These are phyloP conservation scores for Chaetoscypha palmicola DNA, from an alignment of 2,329 filamentous ascomycete species.

Conservation along the genomic window DNA sequence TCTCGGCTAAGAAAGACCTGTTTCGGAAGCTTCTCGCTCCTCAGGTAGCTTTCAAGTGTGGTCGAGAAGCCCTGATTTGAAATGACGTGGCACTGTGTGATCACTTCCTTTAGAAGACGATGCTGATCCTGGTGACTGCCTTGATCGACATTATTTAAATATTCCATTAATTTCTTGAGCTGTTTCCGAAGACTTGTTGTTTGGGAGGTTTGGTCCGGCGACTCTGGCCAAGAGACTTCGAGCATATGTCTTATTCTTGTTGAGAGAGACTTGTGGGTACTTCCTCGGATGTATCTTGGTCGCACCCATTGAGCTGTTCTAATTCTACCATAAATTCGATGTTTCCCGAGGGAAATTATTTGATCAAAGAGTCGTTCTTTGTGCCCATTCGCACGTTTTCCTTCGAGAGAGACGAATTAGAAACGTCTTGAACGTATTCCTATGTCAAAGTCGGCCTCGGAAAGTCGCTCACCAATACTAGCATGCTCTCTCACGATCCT, in stretches of 20 bases:
- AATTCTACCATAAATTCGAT: slow-evolving; percentile 6
- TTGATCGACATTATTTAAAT: neutral
- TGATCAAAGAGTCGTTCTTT: slow-evolving; percentile 3
- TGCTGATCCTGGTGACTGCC: neutral
- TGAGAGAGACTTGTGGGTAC: neutral
- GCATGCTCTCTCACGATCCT: slow-evolving; percentile 7
- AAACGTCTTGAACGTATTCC: neutral
- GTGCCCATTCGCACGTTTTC: neutral
- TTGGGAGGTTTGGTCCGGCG: neutral
- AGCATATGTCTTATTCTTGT: too few species aligned
- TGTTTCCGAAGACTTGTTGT: neutral
- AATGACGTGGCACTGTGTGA: slow-evolving; percentile 3
- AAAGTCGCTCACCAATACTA: slow-evolving; percentile 1
- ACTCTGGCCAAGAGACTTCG: neutral
- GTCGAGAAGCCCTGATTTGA: slow-evolving; percentile 1
- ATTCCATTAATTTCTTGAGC: neutral
- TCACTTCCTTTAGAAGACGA: slow-evolving; percentile 1
- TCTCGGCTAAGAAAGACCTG: neutral
- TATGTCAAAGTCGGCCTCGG: neutral
- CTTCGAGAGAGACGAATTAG: too few species aligned
- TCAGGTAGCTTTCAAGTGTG: slow-evolving; percentile 3
- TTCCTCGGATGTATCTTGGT: neutral
- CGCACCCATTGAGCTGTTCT: neutral
- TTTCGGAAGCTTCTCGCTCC: neutral
- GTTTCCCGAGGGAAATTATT: slow-evolving; percentile 2